Conservation (phyloP, 2,329 filamentous ascomycete species). For the Fusarium scirpi region DNA sequence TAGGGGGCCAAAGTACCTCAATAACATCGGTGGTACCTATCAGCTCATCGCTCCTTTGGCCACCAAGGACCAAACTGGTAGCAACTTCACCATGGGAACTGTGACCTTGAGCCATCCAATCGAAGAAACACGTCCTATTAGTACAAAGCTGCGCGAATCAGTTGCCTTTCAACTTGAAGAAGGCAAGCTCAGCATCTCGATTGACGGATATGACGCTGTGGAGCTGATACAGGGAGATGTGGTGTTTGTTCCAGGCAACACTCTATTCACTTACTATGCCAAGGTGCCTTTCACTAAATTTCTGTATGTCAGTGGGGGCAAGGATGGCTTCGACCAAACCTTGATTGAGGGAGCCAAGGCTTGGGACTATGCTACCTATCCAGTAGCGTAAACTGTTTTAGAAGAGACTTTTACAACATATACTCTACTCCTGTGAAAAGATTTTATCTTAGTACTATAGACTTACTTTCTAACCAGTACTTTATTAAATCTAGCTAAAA, state of each 20-base stretch:
- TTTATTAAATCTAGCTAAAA: too few species aligned
- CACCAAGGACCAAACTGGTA: neutral
- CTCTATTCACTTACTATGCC: neutral
- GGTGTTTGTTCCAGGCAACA: neutral
- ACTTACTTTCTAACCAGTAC: neutral
- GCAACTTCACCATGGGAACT: neutral
- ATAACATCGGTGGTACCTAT: neutral
- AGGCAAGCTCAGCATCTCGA: neutral
- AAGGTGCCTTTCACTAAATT: neutral
- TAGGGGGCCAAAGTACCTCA: neutral
- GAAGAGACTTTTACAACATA: neutral
- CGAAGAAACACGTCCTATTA: neutral
- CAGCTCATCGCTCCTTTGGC: neutral
- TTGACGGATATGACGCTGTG: neutral
- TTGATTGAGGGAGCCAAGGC: neutral
- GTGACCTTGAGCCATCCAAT: neutral
- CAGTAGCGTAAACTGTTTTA: neutral
- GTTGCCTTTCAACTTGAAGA: conserved; percentile 2
- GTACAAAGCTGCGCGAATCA: neutral
- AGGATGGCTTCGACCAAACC: neutral
- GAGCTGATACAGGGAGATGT: neutral
- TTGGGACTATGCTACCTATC: neutral
- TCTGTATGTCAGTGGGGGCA: neutral
- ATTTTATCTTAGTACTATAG: neutral
- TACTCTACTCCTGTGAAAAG: neutral